Evolutionary conservation across 2,329 filamentous ascomycete genomes (phyloP), one percentile per base, ranked within the genome.

Genomic region (Fonsecaea pedrosoi): DNA sequence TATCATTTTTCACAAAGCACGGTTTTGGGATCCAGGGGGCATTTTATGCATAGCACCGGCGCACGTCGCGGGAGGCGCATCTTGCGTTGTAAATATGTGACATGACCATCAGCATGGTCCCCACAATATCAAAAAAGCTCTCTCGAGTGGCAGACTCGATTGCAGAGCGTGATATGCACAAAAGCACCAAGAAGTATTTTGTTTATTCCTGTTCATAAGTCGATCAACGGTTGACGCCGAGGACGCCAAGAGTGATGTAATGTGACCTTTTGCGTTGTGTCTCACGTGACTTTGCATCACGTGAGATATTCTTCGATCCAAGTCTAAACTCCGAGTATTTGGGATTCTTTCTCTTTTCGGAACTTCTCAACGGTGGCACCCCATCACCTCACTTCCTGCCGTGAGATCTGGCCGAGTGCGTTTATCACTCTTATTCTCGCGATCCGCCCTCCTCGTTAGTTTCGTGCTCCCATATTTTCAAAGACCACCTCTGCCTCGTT

Each of bases 61-160:
- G 62, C 60, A 13, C 7, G 4, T 54, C 59, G 42, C 53, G 34
- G 13, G 18, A 45, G 48, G 55, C 59, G 45, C 38, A 64, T 54
- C n/a, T 64, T 58, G 42, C 54, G 53, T 66, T 67, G 64, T 64
- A 69, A 58, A 69, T 66, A 69, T 55, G 62, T 69, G 59, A 50
- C 45, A 50, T 50, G 65, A 66, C 65, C 66, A 68, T 70, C 63
- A 70, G 68, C 59, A 66, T 68, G 66, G 60, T 66, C 65, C 66
- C 57, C 40, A 40, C 35, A 48, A 45, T 64, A 63, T 25, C 54
- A 57, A 56, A 54, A 34, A 45, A 18, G 34, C 54, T 66, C 45
- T 66, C 48, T 62, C 64, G 60, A 62, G 64, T 53, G 42, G 58
- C 9, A 58, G 37, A 58, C 65, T 68, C 64, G 68, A 60, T 58